Evolutionary conservation across 768 basidiomycete genomes (phyloP).

Genomic region (Hydnomerulius pinastri): DNA sequence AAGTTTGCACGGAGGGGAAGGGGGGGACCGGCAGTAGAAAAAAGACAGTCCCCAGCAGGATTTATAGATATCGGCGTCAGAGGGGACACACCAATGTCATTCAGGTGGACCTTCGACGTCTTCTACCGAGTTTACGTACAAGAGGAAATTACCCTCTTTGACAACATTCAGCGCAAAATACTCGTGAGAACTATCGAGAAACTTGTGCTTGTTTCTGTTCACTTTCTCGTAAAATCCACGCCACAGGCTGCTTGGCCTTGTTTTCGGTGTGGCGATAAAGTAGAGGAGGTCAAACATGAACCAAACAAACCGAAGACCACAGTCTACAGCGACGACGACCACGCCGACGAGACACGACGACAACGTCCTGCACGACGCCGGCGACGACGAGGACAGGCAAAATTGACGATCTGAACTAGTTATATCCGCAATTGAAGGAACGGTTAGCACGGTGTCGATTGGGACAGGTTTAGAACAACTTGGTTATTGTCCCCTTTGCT

Average conservation of each 20-base stretch:
- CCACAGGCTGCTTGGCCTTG: constrained; percentile 28
- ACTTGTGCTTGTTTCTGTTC: not conserved
- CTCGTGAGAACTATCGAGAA: constrained; percentile 7
- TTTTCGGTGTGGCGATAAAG: constrained; percentile 30
- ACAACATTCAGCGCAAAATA: not conserved
- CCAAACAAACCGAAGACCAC: constrained; percentile 32
- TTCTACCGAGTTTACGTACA: not conserved
- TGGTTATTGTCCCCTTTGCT: constrained; percentile 19
- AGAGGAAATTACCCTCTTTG: constrained; percentile 1
- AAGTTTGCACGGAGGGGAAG: not conserved
- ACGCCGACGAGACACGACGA: constrained; percentile 25
- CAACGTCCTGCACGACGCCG: constrained; percentile 15
- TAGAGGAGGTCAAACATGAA: constrained; percentile 23
- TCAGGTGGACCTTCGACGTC: not conserved
- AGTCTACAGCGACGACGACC: constrained; percentile 32
- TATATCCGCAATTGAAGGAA: constrained; percentile 1
- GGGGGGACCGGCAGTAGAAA: not conserved
- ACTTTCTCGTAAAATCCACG: constrained; percentile 3
- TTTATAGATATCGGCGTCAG: not conserved
- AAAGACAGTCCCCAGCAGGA: not conserved
- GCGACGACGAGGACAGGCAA: constrained; percentile 19
- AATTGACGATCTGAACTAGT: constrained; percentile 1
- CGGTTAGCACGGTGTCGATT: constrained; percentile 12
- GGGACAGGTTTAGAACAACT: constrained; percentile 11
- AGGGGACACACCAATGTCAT: too few relatives aligned